phyloP scores from a whole-genome alignment of 2,329 filamentous ascomycete genomes.

The Fusarium sp. region DNA sequence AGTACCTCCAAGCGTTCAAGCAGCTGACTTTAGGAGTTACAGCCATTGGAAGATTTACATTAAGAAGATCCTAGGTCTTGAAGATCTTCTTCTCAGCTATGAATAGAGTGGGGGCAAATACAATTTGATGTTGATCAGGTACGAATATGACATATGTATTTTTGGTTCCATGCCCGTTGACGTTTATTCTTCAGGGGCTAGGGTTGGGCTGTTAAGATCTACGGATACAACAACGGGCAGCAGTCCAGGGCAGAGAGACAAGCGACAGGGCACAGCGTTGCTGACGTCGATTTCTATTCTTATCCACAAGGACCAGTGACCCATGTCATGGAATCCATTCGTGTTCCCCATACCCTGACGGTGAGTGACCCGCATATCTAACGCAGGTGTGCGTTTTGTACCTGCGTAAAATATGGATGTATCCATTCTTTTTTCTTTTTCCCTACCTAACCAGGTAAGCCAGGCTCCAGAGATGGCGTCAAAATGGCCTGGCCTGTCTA shows the following conservation, averaged over 20 bases:
- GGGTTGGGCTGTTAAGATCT: constrained; percentile 24
- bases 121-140: constrained; percentile 10
- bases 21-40: background rate
- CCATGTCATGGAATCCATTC: constrained; percentile 5
- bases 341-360: constrained; percentile 20
- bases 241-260: background rate
- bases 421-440: background rate
- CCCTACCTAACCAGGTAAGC: constrained; percentile 11
- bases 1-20: background rate
- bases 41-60: background rate
- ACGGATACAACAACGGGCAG: constrained; percentile 5
- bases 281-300: constrained; percentile 42
- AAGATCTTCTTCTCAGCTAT: constrained; percentile 13
- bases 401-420: constrained; percentile 39
- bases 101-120: constrained; percentile 7
- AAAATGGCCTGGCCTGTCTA: constrained; percentile 21
- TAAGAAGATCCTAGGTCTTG: background rate
- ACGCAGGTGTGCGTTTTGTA: constrained; percentile 17
- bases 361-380: constrained; percentile 23
- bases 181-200: constrained; percentile 20
- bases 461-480: constrained; percentile 28
- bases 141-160: constrained; percentile 24
- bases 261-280: constrained; percentile 4
- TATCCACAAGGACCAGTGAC: constrained; percentile 7
- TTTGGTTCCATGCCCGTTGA: constrained; percentile 8